These are phyloP conservation scores for Tritrichomonas musculus DNA, from an alignment of 208 protist species.

Conservation along the genomic window DNA sequence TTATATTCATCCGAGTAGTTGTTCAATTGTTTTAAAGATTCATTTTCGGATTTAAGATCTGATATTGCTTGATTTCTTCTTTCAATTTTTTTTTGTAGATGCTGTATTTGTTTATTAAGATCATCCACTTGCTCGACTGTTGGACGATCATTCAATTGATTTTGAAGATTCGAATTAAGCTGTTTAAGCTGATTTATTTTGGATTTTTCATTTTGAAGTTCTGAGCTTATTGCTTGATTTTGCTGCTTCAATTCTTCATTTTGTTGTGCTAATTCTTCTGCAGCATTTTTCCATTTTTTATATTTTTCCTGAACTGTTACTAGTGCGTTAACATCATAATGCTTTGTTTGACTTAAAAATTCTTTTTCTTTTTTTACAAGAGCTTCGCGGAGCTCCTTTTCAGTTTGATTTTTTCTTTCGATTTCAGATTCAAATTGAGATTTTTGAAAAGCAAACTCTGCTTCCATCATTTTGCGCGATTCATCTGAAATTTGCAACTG, in stretches of 20 bases:
- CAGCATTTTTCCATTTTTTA: neutral
- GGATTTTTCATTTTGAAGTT: neutral
- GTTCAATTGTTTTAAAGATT: neutral
- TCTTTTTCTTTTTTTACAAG: neutral
- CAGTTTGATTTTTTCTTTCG: neutral
- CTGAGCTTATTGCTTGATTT: neutral
- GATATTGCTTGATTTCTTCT: neutral
- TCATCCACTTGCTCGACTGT: neutral
- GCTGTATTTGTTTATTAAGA: neutral
- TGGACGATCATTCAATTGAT: neutral
- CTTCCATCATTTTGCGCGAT: neutral
- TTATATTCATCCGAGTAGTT: neutral
- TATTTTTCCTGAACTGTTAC: neutral
- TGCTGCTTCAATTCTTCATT: neutral
- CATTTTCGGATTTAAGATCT: neutral
- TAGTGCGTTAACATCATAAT: neutral
- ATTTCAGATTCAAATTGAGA: neutral
- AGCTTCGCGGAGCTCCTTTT: neutral
- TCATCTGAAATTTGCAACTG: neutral
- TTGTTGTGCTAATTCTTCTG: neutral
- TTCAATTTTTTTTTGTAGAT: neutral
- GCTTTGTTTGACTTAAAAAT: neutral
- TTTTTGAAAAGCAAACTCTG: constrained; percentile 8
- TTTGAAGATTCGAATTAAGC: neutral
- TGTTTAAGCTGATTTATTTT: neutral